Evolutionary conservation across 108 stramenopile genomes (phyloP).

Genomic region (Aurantiochytrium sp.): DNA sequence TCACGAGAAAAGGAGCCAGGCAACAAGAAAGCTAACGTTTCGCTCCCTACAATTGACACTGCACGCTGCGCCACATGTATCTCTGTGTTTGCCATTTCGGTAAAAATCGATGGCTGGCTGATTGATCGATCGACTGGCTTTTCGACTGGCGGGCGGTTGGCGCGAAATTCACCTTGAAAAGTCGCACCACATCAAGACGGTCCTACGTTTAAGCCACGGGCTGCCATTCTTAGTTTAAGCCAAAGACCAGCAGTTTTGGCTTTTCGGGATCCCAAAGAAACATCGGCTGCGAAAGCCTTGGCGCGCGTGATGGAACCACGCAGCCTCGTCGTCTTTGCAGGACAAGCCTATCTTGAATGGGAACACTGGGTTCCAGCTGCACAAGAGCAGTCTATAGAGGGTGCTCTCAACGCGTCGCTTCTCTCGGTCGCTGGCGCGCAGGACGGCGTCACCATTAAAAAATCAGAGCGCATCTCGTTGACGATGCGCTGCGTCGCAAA

Average conservation of each 20-base stretch:
- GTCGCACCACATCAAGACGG: background rate
- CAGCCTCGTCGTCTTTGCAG: background rate
- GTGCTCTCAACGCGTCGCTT: background rate
- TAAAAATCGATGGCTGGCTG: no score
- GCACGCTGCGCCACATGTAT: no score
- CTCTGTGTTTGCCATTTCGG: no score
- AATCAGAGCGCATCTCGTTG: background rate
- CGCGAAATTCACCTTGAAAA: background rate
- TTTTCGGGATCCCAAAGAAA: background rate
- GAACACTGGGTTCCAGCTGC: background rate
- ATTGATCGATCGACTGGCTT: no score
- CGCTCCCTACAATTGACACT: no score
- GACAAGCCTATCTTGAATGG: background rate
- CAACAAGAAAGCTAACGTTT: no score
- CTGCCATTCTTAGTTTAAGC: background rate
- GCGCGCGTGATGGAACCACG: background rate
- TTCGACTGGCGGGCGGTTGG: no score
- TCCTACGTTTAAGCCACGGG: background rate
- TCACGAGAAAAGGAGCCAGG: no score
- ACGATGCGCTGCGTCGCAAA: conserved; percentile 9
- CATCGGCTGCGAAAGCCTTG: background rate
- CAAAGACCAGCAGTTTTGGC: background rate
- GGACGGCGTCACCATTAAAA: background rate
- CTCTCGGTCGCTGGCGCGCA: background rate
- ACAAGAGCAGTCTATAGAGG: background rate